phyloP scores from a whole-genome alignment of 129 eudicot genomes.

The Artemisia annua region DNA sequence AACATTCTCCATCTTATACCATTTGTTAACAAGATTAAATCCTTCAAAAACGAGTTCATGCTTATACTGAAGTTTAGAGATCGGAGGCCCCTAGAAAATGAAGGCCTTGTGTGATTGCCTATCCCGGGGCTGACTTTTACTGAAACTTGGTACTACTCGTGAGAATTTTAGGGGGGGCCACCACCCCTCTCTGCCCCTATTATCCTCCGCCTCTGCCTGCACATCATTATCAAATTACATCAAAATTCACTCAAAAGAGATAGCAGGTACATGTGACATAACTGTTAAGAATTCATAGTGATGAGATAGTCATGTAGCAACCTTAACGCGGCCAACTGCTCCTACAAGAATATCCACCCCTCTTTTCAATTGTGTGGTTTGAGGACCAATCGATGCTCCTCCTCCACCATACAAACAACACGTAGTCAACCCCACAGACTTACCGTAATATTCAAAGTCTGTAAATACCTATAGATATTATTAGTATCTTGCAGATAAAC shows the following conservation, averaged over 20 bases:
- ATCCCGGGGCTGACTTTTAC: too few species aligned
- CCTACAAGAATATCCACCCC: conserved; percentile 94
- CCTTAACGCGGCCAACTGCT: conserved; percentile 97
- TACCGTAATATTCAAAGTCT: conserved; percentile 82
- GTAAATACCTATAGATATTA: conserved; percentile 47
- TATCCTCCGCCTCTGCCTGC: conserved; percentile 50
- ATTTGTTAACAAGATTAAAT: too few species aligned
- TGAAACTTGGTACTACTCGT: too few species aligned
- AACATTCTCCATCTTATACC: too few species aligned
- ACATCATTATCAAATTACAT: conserved; percentile 11
- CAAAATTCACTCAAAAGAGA: background rate
- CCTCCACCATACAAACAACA: conserved; percentile 94
- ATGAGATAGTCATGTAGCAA: conserved; percentile 1
- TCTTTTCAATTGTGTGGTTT: conserved; percentile 63
- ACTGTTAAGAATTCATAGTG: background rate
- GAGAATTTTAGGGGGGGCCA: too few species aligned
- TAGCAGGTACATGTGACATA: background rate
- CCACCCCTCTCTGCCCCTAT: too few species aligned
- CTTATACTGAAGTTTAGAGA: too few species aligned
- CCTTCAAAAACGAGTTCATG: too few species aligned
- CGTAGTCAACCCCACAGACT: conserved; percentile 57
- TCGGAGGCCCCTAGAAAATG: too few species aligned
- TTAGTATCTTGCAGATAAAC: background rate
- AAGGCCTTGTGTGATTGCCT: too few species aligned
- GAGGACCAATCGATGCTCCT: conserved; percentile 67